Conservation (phyloP, 169 alveolate genomes). For the Babesia ovata region DNA sequence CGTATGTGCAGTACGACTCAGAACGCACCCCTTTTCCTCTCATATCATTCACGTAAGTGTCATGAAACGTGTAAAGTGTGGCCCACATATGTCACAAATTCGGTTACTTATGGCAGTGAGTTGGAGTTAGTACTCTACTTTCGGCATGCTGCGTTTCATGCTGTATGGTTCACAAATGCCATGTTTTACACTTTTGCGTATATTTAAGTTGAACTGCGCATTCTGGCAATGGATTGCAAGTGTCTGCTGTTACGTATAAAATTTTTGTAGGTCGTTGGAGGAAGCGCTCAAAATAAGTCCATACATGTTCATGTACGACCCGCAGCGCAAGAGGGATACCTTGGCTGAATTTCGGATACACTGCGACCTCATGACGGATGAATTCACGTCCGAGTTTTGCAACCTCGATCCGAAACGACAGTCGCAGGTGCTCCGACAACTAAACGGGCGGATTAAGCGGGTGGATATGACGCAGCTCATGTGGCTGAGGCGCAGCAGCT, state of each 20-base stretch:
- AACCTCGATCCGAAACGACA: conserved; percentile 47
- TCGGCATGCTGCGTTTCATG: no score
- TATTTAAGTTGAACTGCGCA: no score
- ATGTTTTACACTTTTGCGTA: no score
- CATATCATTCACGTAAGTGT: conserved; percentile 51
- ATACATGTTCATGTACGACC: conserved; percentile 57
- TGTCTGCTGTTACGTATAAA: background rate
- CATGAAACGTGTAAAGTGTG: no score
- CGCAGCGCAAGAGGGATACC: conserved; percentile 43
- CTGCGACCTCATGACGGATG: conserved; percentile 63
- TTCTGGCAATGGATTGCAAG: no score
- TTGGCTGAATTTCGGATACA: conserved; percentile 62
- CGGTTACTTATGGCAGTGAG: no score
- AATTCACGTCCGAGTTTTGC: conserved; percentile 62
- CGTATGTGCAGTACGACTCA: conserved; percentile 51
- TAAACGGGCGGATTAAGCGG: conserved; percentile 41
- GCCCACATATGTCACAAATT: no score
- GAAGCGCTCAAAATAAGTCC: conserved; percentile 68
- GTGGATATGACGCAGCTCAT: conserved; percentile 42
- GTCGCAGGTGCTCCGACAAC: conserved; percentile 47
- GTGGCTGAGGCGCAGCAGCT: conserved; percentile 56
- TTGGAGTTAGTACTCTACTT: no score
- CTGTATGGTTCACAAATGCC: no score
- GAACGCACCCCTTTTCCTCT: conserved; percentile 53
- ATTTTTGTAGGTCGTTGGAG: conserved; percentile 35